phyloP scores from a whole-genome alignment of 192 early-diverging fungal genomes.

The Coemansia sp. region DNA sequence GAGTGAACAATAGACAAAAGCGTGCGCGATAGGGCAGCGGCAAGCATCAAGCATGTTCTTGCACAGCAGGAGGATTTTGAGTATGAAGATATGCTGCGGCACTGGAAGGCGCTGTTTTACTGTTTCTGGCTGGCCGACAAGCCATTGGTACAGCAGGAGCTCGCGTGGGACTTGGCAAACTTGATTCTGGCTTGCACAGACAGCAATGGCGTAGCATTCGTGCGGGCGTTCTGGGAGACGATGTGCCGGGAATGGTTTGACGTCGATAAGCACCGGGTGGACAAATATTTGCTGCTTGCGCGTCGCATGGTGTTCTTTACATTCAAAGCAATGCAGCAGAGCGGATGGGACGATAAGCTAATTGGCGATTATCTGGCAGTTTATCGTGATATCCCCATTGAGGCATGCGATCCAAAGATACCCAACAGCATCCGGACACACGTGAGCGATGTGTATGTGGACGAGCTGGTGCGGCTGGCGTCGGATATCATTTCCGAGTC shows the following conservation, averaged over 20 bases:
- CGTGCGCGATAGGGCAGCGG: conserved; percentile 43
- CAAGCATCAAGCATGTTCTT: conserved; percentile 17
- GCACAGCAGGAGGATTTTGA: conserved; percentile 42
- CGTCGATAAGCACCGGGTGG: conserved; percentile 49
- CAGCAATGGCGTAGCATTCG: conserved; percentile 28
- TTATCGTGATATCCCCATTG: conserved; percentile 26
- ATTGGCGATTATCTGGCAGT: conserved; percentile 22
- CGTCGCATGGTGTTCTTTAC: conserved; percentile 46
- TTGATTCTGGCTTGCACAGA: conserved; percentile 42
- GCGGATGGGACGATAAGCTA: conserved; percentile 34
- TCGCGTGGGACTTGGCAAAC: conserved; percentile 75
- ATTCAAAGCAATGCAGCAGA: conserved; percentile 35
- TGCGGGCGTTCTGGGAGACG: conserved; percentile 54
- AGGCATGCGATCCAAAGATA: conserved; percentile 32
- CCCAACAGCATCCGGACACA: conserved; percentile 45
- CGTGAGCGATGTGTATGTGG: conserved; percentile 44
- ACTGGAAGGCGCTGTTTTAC: conserved; percentile 94
- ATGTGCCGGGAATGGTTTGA: conserved; percentile 52
- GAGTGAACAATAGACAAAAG: conserved; percentile 35
- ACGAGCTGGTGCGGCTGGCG: conserved; percentile 43
- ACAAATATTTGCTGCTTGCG: conserved; percentile 51
- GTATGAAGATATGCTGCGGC: conserved; percentile 70
- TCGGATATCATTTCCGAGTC: conserved; percentile 10
- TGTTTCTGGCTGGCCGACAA: conserved; percentile 98
- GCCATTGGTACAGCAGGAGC: conserved; percentile 83